Base-by-base conservation (phyloP, 106 monocot species). In the Platanthera zijinensis region DNA sequence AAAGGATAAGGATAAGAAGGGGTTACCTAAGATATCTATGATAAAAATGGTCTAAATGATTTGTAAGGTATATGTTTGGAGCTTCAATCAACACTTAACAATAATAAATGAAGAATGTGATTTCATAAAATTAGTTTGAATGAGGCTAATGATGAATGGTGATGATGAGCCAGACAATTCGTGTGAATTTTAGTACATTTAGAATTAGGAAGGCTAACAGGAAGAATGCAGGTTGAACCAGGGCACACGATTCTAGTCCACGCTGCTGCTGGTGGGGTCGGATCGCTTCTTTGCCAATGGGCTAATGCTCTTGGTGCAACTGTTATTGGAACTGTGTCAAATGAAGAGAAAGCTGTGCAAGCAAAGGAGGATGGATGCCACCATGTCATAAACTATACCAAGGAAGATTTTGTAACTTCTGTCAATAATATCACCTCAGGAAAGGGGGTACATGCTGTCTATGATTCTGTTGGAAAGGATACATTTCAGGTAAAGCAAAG, bases 391-490 rank as follows among this genome's bases (percentile, higher is more conserved):
- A 85, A 89, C 15, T 91, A 87, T 52, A 88, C 86, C 28, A 86
- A 94, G 78, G 94, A 97, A 74, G 94, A 97, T 82, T 91, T 97
- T 78, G 91, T 88, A 0, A 48, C 80, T 28, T 77, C 22, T 5
- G 94, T 97, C 10, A 74, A 82, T 19, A 80, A 88, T 70, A 94
- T 97, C 52, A 97, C 97, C 8, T 83, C 83, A 18, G 88, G 91
- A 46, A 89, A 92, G 82, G 94, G 94, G 71, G 94, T 97, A 22
- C 78, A 97, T 84, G 97, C 88, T 39, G 94, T 97, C 69, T 94
- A 94, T 84, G 97, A 97, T 78, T 89, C 93, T 66, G 91, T 97
- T 52, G 94, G 97, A 72, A 97, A 94, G 86, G 97, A 97, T 73
- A 94, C 97, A 32, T 91, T 86, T 78, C 74, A 94, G 89, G 96